phyloP scores from a whole-genome alignment of 495 filamentous ascomycete species.

The Aeminium ludgeri region DNA sequence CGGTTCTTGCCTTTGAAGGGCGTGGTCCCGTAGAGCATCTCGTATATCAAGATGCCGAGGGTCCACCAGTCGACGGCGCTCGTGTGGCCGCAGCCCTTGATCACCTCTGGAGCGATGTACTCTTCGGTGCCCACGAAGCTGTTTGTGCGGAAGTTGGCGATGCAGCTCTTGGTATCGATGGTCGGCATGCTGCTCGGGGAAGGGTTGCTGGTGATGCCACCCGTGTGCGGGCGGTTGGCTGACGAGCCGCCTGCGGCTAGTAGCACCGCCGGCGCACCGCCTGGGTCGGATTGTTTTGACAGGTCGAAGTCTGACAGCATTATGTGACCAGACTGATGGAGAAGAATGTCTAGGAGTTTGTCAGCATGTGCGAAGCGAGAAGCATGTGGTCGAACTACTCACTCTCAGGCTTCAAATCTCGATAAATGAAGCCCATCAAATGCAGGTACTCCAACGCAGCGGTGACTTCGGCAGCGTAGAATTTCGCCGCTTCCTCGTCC shows the following conservation, averaged over 20 bases:
- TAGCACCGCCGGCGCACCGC: slow-evolving; percentile 94
- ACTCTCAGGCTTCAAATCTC: slow-evolving; percentile 97
- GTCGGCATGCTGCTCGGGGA: slow-evolving; percentile 68
- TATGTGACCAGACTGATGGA: slow-evolving; percentile 96
- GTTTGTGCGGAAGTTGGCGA: slow-evolving; percentile 95
- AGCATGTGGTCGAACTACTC: slow-evolving; percentile 22
- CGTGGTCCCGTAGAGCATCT: slow-evolving; percentile 98
- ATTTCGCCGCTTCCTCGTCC: slow-evolving; percentile 87
- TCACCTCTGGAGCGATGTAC: slow-evolving; percentile 96
- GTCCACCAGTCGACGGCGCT: slow-evolving; percentile 99
- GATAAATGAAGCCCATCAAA: slow-evolving; percentile 98
- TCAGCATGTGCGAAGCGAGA: background rate
- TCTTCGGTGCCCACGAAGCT: slow-evolving; percentile 97
- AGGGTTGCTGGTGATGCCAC: slow-evolving; percentile 62
- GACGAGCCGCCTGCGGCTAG: slow-evolving; percentile 52
- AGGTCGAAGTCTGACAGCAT: slow-evolving; percentile 99
- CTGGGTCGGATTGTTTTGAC: slow-evolving; percentile 92
- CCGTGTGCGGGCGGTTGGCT: slow-evolving; percentile 64
- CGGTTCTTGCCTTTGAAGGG: slow-evolving; percentile 99
- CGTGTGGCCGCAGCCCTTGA: slow-evolving; percentile 95
- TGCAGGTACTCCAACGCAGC: slow-evolving; percentile 94
- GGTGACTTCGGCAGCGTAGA: slow-evolving; percentile 97
- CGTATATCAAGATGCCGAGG: slow-evolving; percentile 86
- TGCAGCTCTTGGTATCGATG: slow-evolving; percentile 96
- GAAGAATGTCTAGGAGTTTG: slow-evolving; percentile 58